Percentiles rank a stretch among this genome's conserved stretches.
These are phyloP conservation scores for Austroboletus eburneus DNA, from an alignment of 768 basidiomycete species.

Conservation along the genomic window DNA sequence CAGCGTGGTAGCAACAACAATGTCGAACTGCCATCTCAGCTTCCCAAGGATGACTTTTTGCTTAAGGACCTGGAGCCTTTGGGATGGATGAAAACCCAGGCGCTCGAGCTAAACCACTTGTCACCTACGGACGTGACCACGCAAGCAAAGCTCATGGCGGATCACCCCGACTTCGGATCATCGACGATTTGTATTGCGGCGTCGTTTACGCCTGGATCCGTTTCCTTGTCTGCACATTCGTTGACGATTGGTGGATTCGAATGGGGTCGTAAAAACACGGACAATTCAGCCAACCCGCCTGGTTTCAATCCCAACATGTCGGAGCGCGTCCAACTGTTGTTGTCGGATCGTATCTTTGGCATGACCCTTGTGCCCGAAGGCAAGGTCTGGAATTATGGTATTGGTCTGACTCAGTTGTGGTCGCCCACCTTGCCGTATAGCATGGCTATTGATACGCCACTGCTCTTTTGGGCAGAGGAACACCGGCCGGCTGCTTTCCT, in stretches of 20 bases:
- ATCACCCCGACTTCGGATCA: constrained; percentile 92
- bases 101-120: constrained; percentile 86
- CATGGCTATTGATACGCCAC: constrained; percentile 87
- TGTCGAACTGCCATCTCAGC: constrained; percentile 83
- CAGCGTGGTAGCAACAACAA: constrained; percentile 95
- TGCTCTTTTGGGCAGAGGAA: constrained; percentile 94
- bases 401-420: constrained; percentile 92
- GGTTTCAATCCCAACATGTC: constrained; percentile 99
- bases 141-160: constrained; percentile 95
- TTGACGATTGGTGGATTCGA: constrained; percentile 92
- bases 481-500: constrained; percentile 94
- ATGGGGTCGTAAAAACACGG: constrained; percentile 93
- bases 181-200: constrained; percentile 91
- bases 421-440: constrained; percentile 74
- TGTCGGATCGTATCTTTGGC: constrained; percentile 94
- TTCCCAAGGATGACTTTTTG: constrained; percentile 93
- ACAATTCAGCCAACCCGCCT: constrained; percentile 77
- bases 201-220: constrained; percentile 97
- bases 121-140: constrained; percentile 91
- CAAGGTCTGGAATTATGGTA: constrained; percentile 94
- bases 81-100: constrained; percentile 97
- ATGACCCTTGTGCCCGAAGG: constrained; percentile 95
- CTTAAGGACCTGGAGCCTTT: constrained; percentile 93
- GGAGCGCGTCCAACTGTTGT: constrained; percentile 85
- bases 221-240: constrained; percentile 90